These are phyloP conservation scores for Aspergillus phoenicis DNA, from an alignment of 2,329 filamentous ascomycete genomes.

Conservation along the genomic window DNA sequence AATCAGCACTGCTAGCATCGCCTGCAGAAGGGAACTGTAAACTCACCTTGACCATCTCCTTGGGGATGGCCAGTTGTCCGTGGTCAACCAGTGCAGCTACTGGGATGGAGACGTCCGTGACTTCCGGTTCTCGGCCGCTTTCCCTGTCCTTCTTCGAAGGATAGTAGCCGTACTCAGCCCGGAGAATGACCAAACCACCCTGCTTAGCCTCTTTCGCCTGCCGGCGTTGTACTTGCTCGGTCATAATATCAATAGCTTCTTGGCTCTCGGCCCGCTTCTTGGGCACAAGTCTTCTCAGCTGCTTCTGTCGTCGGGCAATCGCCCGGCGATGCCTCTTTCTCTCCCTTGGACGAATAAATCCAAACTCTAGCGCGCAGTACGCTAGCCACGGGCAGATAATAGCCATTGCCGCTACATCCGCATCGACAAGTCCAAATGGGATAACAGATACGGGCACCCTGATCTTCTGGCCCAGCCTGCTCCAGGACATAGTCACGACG, in stretches of 20 bases:
- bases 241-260: conserved; percentile 46
- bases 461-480: conserved; percentile 44
- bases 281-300: conserved; percentile 39
- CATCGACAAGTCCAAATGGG: conserved; percentile 35
- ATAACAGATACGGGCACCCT: conserved; percentile 44
- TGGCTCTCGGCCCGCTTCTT: conserved; percentile 41
- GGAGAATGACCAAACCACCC: conserved; percentile 43
- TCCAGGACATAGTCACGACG: conserved; percentile 44
- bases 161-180: conserved; percentile 45
- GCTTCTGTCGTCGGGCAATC: conserved; percentile 39
- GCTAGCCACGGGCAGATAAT: conserved; percentile 42
- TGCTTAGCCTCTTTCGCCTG: conserved; percentile 39
- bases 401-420: conserved; percentile 38
- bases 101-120: conserved; percentile 47
- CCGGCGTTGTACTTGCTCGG: conserved; percentile 41
- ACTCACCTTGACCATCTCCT: conserved; percentile 40
- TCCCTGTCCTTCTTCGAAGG: conserved; percentile 31
- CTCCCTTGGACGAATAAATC: conserved; percentile 42
- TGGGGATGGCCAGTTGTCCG: conserved; percentile 43
- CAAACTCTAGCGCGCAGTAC: conserved; percentile 47
- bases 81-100: conserved; percentile 49
- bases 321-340: conserved; percentile 38
- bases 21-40: background rate
- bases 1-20: background rate
- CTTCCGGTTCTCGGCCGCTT: conserved; percentile 27